Base-by-base conservation (phyloP, 2,329 filamentous ascomycete species). In the Helotiales sp. region DNA sequence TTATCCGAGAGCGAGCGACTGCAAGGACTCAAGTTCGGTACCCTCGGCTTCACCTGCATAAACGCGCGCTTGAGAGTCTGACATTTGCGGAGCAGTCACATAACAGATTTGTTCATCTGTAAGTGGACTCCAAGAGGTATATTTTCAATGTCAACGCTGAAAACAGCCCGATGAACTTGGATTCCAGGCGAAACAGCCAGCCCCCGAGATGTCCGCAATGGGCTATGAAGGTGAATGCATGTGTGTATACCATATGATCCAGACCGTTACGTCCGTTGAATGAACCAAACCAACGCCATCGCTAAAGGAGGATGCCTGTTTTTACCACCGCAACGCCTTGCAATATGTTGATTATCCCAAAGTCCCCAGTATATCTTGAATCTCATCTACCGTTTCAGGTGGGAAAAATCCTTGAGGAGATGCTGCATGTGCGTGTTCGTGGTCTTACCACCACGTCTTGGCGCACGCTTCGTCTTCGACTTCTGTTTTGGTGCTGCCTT, bases 391-490 rank as follows among this genome's bases (percentile, higher is more conserved):
- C 69, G 65, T 55, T 69, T 71, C 44, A 67, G 27, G 36, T 70
- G 64, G 19, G 62, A 63, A 55, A 63, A 71, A 57, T 69, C 70
- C 50, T 64, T 67, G 44, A 70, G 63, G 27, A 71, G 65, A 61
- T 72, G 70, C 40, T 59, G 48, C 71, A 73, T 73, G 54, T 73
- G 71, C 24, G 64, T 64, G 50, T 73, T 73, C 17, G 70, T 73
- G 24, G 67, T 69, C 52, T 70, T 69, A 33, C 70, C 70, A 48
- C 69, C 70, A 53, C 69, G 69, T 57, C 70, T 63, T 24, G 67
- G 60, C 25, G 67, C 66, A 55, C 69, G 70, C 66, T 70, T 72
- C 67, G 72, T 72, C 63, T 72, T 71, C 63, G 72, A 70, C 61
- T 74, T 74, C 27, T 63, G 55, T 60, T 72, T 72, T 25, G 69